Evolutionary conservation across 192 early-diverging fungal species (phyloP).

Genomic region (Rhizophagus sp.): DNA sequence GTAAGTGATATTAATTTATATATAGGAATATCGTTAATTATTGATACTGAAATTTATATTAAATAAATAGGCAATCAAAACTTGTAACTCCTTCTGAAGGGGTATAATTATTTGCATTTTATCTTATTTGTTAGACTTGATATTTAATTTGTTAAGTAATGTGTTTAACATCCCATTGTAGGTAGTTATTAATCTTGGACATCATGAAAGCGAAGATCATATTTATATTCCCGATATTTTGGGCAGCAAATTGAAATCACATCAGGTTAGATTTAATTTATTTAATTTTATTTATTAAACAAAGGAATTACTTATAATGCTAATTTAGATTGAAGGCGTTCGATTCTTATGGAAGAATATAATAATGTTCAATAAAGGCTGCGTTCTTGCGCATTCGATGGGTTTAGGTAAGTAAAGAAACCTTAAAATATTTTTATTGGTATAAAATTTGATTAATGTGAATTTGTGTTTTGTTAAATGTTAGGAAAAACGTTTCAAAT

Average conservation of each 20-base stretch:
- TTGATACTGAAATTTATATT: background rate
- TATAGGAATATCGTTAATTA: too few relatives aligned
- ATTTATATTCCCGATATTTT: slow-evolving; percentile 61
- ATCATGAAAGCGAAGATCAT: slow-evolving; percentile 51
- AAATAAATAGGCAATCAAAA: slow-evolving; percentile 1
- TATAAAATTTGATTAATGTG: background rate
- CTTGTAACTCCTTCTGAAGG: background rate
- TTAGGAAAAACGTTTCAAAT: slow-evolving; percentile 76
- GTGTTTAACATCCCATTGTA: background rate
- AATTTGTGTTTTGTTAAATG: background rate
- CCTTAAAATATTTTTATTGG: background rate
- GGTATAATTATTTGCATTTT: background rate
- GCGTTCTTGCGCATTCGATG: slow-evolving; percentile 84
- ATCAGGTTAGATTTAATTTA: slow-evolving; percentile 45
- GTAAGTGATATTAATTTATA: background rate
- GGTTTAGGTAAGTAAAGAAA: slow-evolving; percentile 60
- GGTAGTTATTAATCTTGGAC: slow-evolving; percentile 61
- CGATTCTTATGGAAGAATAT: slow-evolving; percentile 82
- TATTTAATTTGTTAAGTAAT: too few relatives aligned
- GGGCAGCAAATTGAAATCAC: slow-evolving; percentile 57
- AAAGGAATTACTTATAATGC: background rate
- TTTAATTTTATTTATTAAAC: background rate
- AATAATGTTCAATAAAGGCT: slow-evolving; percentile 72
- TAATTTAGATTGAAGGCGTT: slow-evolving; percentile 65
- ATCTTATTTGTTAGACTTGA: background rate